Base-by-base conservation (phyloP, 495 filamentous ascomycete species). In the Lophiotrema nucula region DNA sequence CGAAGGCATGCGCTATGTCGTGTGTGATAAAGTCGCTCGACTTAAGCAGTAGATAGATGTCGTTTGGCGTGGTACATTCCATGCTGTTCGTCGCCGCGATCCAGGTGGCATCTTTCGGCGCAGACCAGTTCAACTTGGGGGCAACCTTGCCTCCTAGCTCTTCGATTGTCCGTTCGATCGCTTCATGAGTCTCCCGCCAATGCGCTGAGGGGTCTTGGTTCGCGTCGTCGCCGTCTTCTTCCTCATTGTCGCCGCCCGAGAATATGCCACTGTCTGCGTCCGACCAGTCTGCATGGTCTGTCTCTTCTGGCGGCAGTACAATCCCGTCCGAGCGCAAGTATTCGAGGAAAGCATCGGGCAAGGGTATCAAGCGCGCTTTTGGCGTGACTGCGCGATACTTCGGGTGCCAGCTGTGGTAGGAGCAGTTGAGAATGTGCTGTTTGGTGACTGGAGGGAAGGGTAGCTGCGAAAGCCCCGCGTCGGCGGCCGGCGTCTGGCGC, bases 111-210 rank as follows among this genome's bases (percentile, higher is more conserved):
- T 99, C 93, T 70, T 97, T 97, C 0, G 93, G 93, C 3, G 88
- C 83, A 25, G 91, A 96, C 93, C 93, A 99, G 77, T 97, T 96
- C 22, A 99, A 77, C 67, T 99, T 99, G 2, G 95, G 95, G 0
- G 83, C 82, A 0, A 91, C 91, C 27, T 82, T 83, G 55, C 93
- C 92, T 27, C 88, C 89, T 0, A 97, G 79, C 53, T 88, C 83
- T 2, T 79, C 66, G 60, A 99, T 96, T 3, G 83, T 86, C 15
- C 77, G 69, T 71, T 85, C 87, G 67, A 99, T 87, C 45, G 80
- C 69, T 33, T 80, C 69, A 72, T 99, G 95, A 1, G 92, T 80
- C 18, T 88, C 85, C 5, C 78, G 80, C 83, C 85, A 88, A 26
- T 73, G 72, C 19, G 64, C 67, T 1, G 83, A 85, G 0, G 85